Evolutionary conservation across 441 rosid species (phyloP).

Genomic region (Eruca vesicaria): DNA sequence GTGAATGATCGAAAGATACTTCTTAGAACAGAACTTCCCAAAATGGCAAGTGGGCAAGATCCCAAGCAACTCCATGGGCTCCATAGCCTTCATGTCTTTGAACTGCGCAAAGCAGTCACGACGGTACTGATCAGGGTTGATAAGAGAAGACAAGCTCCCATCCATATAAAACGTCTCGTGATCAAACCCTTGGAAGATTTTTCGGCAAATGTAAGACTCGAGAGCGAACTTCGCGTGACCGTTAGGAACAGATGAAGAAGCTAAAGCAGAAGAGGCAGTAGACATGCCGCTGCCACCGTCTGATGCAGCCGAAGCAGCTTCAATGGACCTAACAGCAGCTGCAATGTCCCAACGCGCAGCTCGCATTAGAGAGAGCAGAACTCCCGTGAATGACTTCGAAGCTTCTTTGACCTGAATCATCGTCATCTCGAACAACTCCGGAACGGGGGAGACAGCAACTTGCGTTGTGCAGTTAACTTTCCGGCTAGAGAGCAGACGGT

Average conservation of each 20-base stretch:
- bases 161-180: constrained; percentile 97
- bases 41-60: constrained; percentile 82
- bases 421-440: constrained; percentile 75
- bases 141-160: constrained; percentile 83
- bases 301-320: constrained; percentile 61
- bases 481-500: constrained; percentile 59
- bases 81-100: constrained; percentile 95
- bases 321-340: constrained; percentile 92
- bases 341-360: constrained; percentile 93
- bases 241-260: constrained; percentile 42
- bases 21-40: constrained; percentile 85
- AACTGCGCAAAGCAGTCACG: constrained; percentile 85
- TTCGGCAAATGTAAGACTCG: constrained; percentile 72
- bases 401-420: constrained; percentile 75
- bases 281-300: constrained; percentile 19
- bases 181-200: constrained; percentile 84
- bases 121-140: constrained; percentile 82
- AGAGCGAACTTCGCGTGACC: constrained; percentile 85
- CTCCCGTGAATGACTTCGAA: constrained; percentile 76
- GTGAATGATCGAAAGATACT: constrained; percentile 76
- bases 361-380: constrained; percentile 79
- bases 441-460: constrained; percentile 61
- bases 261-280: constrained; percentile 22
- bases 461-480: constrained; percentile 66
- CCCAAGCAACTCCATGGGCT: constrained; percentile 87